Conservation (phyloP, 2,329 filamentous ascomycete species). For the Purpureocillium takamizusanense region DNA sequence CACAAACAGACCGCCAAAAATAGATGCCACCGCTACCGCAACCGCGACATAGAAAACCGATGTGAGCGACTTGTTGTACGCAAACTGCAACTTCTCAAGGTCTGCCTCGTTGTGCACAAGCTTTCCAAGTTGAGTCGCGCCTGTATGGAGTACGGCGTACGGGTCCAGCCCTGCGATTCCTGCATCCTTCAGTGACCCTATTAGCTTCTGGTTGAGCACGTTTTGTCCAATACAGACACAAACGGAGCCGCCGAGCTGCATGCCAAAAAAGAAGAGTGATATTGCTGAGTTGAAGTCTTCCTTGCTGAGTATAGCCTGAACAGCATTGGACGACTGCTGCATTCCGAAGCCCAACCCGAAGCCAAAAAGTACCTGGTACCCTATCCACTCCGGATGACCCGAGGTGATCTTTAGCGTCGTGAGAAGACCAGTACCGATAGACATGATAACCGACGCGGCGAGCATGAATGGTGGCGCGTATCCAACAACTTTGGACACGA, state of each 20-base stretch:
- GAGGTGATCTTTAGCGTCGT: slow-evolving; percentile 20
- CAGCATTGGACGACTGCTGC: slow-evolving; percentile 29
- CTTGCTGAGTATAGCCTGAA: slow-evolving; percentile 27
- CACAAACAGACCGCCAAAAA: slow-evolving; percentile 26
- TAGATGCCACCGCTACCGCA: slow-evolving; percentile 28
- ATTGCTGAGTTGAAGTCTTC: slow-evolving; percentile 30
- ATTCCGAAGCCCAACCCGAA: slow-evolving; percentile 27
- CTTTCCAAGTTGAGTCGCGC: slow-evolving; percentile 19
- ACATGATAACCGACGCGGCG: slow-evolving; percentile 14
- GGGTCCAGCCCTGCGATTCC: slow-evolving; percentile 19
- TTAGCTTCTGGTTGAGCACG: slow-evolving; percentile 33
- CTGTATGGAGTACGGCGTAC: slow-evolving; percentile 13
- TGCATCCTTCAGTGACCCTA: slow-evolving; percentile 28
- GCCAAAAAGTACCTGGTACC: slow-evolving; percentile 29
- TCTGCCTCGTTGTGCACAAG: slow-evolving; percentile 8
- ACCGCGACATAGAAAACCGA: slow-evolving; percentile 25
- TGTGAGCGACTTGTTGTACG: slow-evolving; percentile 29
- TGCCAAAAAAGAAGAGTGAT: slow-evolving; percentile 1
- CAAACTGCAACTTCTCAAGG: slow-evolving; percentile 12
- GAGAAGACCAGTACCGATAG: slow-evolving; percentile 25
- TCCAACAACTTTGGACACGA: slow-evolving; percentile 18
- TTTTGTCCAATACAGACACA: slow-evolving; percentile 32
- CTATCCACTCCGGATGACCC: slow-evolving; percentile 26
- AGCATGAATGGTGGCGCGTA: slow-evolving; percentile 26
- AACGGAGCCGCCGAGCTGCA: slow-evolving; percentile 23